These are phyloP conservation scores for Plasmodium inui DNA, from an alignment of 169 alveolate genomes.

Conservation along the genomic window DNA sequence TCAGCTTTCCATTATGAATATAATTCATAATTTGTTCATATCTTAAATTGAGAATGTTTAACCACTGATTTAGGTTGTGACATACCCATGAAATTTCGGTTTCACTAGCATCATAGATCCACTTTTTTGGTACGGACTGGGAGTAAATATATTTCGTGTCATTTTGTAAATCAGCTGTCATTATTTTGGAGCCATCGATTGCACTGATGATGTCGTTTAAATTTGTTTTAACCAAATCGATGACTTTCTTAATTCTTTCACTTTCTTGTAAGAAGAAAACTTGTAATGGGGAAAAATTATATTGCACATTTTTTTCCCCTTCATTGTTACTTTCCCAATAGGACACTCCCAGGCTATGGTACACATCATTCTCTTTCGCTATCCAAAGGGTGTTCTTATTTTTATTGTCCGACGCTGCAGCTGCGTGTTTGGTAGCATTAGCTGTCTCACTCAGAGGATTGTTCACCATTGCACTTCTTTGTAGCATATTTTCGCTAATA, in stretches of 20 bases:
- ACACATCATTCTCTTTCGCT: conserved; percentile 42
- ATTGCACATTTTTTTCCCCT: conserved; percentile 57
- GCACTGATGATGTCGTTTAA: conserved; percentile 92
- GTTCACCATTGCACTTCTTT: conserved; percentile 87
- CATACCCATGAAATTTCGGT: conserved; percentile 97
- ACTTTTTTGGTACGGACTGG: conserved; percentile 92
- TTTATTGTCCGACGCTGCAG: conserved; percentile 78
- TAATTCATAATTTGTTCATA: conserved; percentile 93
- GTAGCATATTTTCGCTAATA: conserved; percentile 36
- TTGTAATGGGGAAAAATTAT: conserved; percentile 92
- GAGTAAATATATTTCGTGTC: conserved; percentile 91
- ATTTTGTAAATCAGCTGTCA: conserved; percentile 94
- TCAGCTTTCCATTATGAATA: conserved; percentile 94
- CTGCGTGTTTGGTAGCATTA: conserved; percentile 87
- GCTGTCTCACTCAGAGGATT: conserved; percentile 91
- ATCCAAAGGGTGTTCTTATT: conserved; percentile 17
- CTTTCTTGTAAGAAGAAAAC: conserved; percentile 96
- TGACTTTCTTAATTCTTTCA: conserved; percentile 94
- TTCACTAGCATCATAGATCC: conserved; percentile 97
- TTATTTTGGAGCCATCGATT: conserved; percentile 94
- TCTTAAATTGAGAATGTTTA: conserved; percentile 93
- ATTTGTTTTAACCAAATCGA: conserved; percentile 92
- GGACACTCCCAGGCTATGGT: conserved; percentile 15
- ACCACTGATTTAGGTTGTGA: conserved; percentile 95
- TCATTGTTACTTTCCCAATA: conserved; percentile 74